phyloP scores from a whole-genome alignment of 2,329 filamentous ascomycete genomes.

The Fusarium cicatricum region DNA sequence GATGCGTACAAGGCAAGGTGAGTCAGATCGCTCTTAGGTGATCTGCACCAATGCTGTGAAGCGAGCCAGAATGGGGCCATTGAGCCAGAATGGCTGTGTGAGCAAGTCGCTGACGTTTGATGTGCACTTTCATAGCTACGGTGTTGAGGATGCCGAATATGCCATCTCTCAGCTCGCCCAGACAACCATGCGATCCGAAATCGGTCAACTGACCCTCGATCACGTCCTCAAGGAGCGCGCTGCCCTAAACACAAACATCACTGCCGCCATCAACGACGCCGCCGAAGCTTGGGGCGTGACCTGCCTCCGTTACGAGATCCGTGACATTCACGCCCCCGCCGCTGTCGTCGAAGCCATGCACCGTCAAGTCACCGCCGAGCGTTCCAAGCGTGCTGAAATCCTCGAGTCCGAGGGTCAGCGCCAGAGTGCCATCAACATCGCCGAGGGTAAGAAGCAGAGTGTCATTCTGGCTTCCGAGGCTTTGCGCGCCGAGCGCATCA shows the following conservation, averaged over 20 bases:
- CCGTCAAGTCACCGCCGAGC: slow-evolving; percentile 95
- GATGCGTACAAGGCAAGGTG: slow-evolving; percentile 98
- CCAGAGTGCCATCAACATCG: slow-evolving; percentile 98
- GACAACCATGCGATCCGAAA: slow-evolving; percentile 98
- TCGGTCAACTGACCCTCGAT: slow-evolving; percentile 94
- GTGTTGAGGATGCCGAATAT: slow-evolving; percentile 98
- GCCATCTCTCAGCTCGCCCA: slow-evolving; percentile 97
- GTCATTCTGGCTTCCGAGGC: slow-evolving; percentile 97
- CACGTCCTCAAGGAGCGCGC: slow-evolving; percentile 98
- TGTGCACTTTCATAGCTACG: slow-evolving; percentile 71
- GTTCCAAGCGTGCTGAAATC: slow-evolving; percentile 97
- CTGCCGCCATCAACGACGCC: slow-evolving; percentile 97
- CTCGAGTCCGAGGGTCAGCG: slow-evolving; percentile 96
- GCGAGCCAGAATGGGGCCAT: slow-evolving; percentile 1
- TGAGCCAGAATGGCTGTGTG: neutral
- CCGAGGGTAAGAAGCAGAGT: slow-evolving; percentile 95
- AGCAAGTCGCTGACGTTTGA: slow-evolving; percentile 10
- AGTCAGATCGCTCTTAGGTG: slow-evolving; percentile 38
- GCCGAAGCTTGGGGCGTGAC: slow-evolving; percentile 97
- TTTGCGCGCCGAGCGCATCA: slow-evolving; percentile 88
- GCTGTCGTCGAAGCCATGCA: slow-evolving; percentile 98
- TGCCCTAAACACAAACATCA: slow-evolving; percentile 96
- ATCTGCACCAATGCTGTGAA: neutral
- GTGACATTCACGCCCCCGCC: slow-evolving; percentile 95
- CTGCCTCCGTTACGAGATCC: slow-evolving; percentile 96